Conservation (phyloP, 192 early-diverging fungal species). For the Dissophora ornata region DNA sequence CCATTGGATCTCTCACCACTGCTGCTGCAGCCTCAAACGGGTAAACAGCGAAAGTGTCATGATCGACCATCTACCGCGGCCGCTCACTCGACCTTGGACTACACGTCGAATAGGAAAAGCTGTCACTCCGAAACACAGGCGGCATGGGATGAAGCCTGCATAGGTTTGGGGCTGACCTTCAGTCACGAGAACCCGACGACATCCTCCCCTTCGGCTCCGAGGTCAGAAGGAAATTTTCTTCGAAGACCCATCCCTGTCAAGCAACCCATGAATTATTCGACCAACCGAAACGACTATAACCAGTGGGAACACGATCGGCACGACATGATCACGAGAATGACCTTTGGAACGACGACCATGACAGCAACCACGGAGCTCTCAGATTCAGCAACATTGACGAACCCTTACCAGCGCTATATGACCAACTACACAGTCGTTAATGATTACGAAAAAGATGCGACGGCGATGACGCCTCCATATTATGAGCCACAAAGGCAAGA, state of each 20-base stretch:
- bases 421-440: neutral
- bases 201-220: no score
- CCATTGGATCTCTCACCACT: conserved; percentile 30
- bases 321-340: neutral
- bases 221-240: neutral
- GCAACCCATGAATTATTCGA: neutral
- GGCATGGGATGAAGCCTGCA: conserved; percentile 18
- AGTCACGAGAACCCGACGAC: neutral
- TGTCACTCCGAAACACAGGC: neutral
- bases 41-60: neutral
- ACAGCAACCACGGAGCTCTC: neutral
- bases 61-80: neutral
- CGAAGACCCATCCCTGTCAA: conserved; percentile 11
- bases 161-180: conserved; percentile 30
- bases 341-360: conserved; percentile 3
- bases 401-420: neutral
- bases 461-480: no score
- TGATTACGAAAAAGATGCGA: conserved; percentile 16
- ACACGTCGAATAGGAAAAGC: neutral
- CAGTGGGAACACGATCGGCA: no score
- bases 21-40: conserved; percentile 13
- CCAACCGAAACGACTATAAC: no score
- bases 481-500: no score
- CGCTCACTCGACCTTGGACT: neutral
- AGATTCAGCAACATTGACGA: conserved; percentile 3